Evolutionary conservation across 2,329 filamentous ascomycete genomes (phyloP).

Genomic region (Ophidiomyces ophidiicola): DNA sequence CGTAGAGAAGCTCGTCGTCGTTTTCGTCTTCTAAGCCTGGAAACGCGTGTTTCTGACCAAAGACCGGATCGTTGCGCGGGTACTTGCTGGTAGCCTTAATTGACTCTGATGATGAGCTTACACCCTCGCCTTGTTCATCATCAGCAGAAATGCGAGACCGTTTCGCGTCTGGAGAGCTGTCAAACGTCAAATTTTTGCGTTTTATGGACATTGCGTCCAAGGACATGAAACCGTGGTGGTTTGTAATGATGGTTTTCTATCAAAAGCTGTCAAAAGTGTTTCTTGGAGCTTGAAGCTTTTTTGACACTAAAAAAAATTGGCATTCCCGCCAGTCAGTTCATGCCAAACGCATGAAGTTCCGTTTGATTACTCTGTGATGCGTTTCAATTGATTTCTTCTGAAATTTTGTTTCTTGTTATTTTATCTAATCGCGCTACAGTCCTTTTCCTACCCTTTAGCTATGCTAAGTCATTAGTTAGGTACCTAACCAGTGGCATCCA

Average conservation of each 20-base stretch:
- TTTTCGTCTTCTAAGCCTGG: constrained; percentile 45
- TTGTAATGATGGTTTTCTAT: too few relatives aligned
- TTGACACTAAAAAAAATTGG: too few relatives aligned
- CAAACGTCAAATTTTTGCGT: constrained; percentile 11
- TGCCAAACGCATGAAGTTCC: too few relatives aligned
- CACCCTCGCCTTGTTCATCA: constrained; percentile 21
- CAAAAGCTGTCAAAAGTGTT: too few relatives aligned
- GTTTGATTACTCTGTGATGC: too few relatives aligned
- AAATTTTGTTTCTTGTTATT: too few relatives aligned
- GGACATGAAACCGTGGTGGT: too few relatives aligned
- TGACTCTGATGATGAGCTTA: constrained; percentile 11
- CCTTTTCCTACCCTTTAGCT: too few relatives aligned
- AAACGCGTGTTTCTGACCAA: constrained; percentile 61
- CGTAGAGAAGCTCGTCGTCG: constrained; percentile 51
- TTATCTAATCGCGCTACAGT: neutral
- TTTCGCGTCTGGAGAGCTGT: constrained; percentile 19
- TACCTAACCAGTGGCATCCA: neutral
- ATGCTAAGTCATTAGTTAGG: too few relatives aligned
- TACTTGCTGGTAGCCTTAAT: constrained; percentile 20
- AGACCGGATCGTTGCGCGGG: constrained; percentile 48
- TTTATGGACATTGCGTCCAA: constrained; percentile 13
- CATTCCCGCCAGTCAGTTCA: too few relatives aligned
- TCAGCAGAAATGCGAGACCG: constrained; percentile 24
- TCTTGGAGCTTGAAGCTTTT: too few relatives aligned
- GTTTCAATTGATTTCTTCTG: too few relatives aligned